These are phyloP conservation scores for Porpolomopsis calyptriformis DNA, from an alignment of 768 basidiomycete genomes.

Conservation along the genomic window DNA sequence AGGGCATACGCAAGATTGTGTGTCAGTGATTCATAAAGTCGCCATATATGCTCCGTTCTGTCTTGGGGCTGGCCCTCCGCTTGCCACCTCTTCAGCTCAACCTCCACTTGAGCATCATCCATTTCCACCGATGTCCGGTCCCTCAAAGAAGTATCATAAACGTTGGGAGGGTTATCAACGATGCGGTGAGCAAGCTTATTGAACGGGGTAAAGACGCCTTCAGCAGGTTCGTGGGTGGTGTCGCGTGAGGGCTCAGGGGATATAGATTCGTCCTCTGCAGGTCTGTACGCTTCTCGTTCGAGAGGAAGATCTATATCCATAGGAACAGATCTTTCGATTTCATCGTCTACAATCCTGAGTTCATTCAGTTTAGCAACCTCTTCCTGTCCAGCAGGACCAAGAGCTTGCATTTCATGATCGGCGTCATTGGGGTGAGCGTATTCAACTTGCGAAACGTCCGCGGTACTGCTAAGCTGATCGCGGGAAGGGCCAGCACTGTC, in stretches of 20 bases:
- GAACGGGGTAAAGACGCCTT: conserved; percentile 39
- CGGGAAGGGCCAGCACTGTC: conserved; percentile 13
- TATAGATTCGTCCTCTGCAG: no score
- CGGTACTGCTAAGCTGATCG: conserved; percentile 29
- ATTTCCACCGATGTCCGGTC: conserved; percentile 27
- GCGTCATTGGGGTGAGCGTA: conserved; percentile 63
- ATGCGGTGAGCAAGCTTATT: conserved; percentile 19
- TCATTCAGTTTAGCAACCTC: conserved; percentile 74
- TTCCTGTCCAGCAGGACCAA: conserved; percentile 80
- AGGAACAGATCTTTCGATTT: conserved; percentile 19
- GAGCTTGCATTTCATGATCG: conserved; percentile 72
- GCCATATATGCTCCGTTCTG: conserved; percentile 75
- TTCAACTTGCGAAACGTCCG: conserved; percentile 48
- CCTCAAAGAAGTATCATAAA: conserved; percentile 18
- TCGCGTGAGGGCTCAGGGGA: no score
- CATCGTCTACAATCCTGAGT: conserved; percentile 62
- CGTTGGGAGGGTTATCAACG: conserved; percentile 27
- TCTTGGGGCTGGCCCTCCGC: conserved; percentile 42
- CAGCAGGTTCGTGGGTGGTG: conserved; percentile 24
- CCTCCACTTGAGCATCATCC: conserved; percentile 27
- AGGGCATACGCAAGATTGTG: conserved; percentile 83
- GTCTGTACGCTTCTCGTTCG: no score
- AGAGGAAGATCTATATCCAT: conserved; percentile 13
- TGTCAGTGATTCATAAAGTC: conserved; percentile 81
- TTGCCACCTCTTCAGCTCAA: conserved; percentile 52